Percentiles rank a stretch among this genome's conserved stretches.
These are phyloP conservation scores for Amborella trichopoda DNA, from an alignment of 164 flowering plant genomes.

Conservation along the genomic window DNA sequence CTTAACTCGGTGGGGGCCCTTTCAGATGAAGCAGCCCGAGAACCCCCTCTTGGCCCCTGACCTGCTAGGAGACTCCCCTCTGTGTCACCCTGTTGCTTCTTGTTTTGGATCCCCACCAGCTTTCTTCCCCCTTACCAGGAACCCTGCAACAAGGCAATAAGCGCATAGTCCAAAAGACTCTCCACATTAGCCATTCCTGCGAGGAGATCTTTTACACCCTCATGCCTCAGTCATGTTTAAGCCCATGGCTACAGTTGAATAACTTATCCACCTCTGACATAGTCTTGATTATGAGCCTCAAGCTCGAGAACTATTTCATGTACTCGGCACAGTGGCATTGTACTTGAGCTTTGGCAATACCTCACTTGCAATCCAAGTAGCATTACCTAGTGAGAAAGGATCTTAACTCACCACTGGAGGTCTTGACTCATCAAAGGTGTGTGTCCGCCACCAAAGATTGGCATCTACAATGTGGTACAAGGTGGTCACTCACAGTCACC, in stretches of 20 bases:
- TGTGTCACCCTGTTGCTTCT: too few relatives aligned
- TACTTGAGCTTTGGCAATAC: constrained; percentile 3
- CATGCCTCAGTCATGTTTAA: constrained; percentile 3
- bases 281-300: constrained; percentile 11
- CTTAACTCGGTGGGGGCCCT: background rate
- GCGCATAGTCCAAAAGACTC: background rate
- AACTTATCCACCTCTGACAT: constrained; percentile 15
- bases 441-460: constrained; percentile 4
- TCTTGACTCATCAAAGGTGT: background rate
- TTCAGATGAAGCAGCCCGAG: background rate
- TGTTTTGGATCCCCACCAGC: too few relatives aligned
- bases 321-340: background rate
- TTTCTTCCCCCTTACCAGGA: too few relatives aligned
- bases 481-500: background rate
- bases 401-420: constrained; percentile 4
- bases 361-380: constrained; percentile 9
- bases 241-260: constrained; percentile 10
- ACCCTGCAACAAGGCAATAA: too few relatives aligned
- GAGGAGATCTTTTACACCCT: constrained; percentile 7
- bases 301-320: constrained; percentile 8
- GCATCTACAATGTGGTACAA: constrained; percentile 4
- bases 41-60: too few relatives aligned
- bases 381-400: constrained; percentile 7
- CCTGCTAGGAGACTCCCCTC: too few relatives aligned
- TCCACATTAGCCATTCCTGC: constrained; percentile 2